Base-by-base conservation (phyloP, 768 basidiomycete genomes). In the Boletus sp. region DNA sequence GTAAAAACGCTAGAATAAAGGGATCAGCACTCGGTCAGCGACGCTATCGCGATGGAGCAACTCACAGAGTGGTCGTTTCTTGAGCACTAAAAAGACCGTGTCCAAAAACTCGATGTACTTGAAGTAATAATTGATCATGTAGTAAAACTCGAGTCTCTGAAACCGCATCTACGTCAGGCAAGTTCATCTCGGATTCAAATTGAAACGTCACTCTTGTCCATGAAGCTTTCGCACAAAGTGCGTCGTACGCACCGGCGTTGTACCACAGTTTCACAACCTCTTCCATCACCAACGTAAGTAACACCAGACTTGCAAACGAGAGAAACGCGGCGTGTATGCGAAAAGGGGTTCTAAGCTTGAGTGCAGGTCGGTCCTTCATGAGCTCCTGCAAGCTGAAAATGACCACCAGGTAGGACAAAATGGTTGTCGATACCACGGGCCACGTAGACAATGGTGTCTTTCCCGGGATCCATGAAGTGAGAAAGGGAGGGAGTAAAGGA, bases 91-190 rank as follows among this genome's bases (percentile, higher is more conserved):
- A 81, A 98, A 97, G 56, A 96, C 82, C 33, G 96, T 98, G 78
- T 98, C 95, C 61, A 93, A 67, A 54, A 98, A 83, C 74, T 98
- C 96, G 60, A 94, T 73, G 74, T 96, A 98, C 72, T 97, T 97
- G 83, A 96, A 90, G 74, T 86, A 93, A 76, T 98, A 97, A 77
- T 98, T 97, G 76, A 97, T 75, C 77, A 98, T 93, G 77, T 98
- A 98, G 77, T 90, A 97, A 64, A 93, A 86, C 74, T 96, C 88
- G 74, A 97, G 78, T 65, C 82, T 82, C 93, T 95, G 67, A 32
- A 56, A 47, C 2, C 25, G 25, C 33, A 14, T 45, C 47, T 45
- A 19, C 44, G 43, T 50, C 39, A 60, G 55, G 43, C 11, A 17
- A 43, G 17, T 30, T 29, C 49, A 51, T 39, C 34, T 48, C 39